These are phyloP conservation scores for Chaetomium olivaceum DNA, from an alignment of 2,329 filamentous ascomycete genomes.

Conservation along the genomic window DNA sequence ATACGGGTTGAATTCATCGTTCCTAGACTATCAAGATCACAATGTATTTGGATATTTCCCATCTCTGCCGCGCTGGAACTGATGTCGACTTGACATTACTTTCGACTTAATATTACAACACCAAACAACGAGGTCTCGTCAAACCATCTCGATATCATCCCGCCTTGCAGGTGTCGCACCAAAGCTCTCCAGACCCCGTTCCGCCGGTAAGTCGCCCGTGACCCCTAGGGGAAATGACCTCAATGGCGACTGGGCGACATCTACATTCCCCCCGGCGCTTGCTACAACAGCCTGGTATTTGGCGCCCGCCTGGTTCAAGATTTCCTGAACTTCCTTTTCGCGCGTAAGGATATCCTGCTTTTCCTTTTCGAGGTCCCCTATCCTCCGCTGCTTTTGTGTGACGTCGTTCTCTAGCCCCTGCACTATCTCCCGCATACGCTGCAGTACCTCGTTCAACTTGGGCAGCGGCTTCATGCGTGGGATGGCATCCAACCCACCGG, in stretches of 20 bases:
- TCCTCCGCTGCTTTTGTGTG: constrained; percentile 58
- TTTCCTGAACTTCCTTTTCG: constrained; percentile 75
- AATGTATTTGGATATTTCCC: constrained; percentile 9
- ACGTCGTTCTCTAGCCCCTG: constrained; percentile 64
- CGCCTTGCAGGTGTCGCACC: constrained; percentile 46
- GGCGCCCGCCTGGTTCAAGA: constrained; percentile 79
- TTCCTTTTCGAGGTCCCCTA: constrained; percentile 68
- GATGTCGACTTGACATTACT: background rate
- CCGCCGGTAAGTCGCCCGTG: constrained; percentile 35
- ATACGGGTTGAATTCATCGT: constrained; percentile 28
- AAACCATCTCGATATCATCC: constrained; percentile 30
- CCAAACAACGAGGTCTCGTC: background rate
- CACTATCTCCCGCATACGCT: constrained; percentile 62
- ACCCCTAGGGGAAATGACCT: constrained; percentile 33
- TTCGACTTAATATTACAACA: background rate
- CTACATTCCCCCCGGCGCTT: constrained; percentile 17
- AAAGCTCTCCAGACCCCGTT: constrained; percentile 50
- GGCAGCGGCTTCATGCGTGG: constrained; percentile 78
- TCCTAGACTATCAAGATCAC: constrained; percentile 6
- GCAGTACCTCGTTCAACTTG: constrained; percentile 66
- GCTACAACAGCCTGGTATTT: constrained; percentile 52
- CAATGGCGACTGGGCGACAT: constrained; percentile 36
- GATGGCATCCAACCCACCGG: constrained; percentile 43
- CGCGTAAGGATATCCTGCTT: constrained; percentile 66
- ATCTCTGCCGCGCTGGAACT: background rate